Percentiles rank a stretch among this genome's conserved stretches.
phyloP scores from a whole-genome alignment of 2,329 filamentous ascomycete genomes.

The Aschersonia sp. region DNA sequence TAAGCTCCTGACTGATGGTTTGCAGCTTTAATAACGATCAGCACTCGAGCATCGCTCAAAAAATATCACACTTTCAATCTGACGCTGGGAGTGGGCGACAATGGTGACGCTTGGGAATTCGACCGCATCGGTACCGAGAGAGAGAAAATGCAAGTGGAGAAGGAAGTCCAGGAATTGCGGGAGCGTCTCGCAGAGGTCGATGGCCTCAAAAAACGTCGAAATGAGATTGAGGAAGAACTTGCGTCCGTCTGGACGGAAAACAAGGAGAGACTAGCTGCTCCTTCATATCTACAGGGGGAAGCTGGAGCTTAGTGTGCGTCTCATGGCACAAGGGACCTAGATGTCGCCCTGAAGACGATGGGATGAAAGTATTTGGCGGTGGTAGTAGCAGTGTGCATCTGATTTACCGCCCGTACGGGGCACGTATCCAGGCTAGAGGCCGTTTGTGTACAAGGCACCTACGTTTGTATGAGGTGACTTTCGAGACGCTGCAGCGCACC shows the following conservation, averaged over 20 bases:
- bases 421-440: no score
- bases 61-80: slow-evolving; percentile 92
- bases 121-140: slow-evolving; percentile 85
- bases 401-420: no score
- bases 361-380: no score
- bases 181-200: slow-evolving; percentile 71
- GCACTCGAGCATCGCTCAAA: slow-evolving; percentile 84
- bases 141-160: slow-evolving; percentile 87
- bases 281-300: slow-evolving; percentile 21
- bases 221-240: slow-evolving; percentile 74
- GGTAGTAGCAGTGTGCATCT: no score
- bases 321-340: no score
- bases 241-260: slow-evolving; percentile 44
- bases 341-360: no score
- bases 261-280: slow-evolving; percentile 31
- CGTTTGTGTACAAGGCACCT: no score
- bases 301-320: no score
- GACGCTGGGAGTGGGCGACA: slow-evolving; percentile 64
- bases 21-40: slow-evolving; percentile 83
- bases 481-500: no score
- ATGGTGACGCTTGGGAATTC: slow-evolving; percentile 81
- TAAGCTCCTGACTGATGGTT: background rate
- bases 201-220: slow-evolving; percentile 62
- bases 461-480: no score
- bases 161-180: slow-evolving; percentile 72